Evolutionary conservation across 176 grass and related monocot genomes (phyloP).

Genomic region (Aechmea fasciata): DNA sequence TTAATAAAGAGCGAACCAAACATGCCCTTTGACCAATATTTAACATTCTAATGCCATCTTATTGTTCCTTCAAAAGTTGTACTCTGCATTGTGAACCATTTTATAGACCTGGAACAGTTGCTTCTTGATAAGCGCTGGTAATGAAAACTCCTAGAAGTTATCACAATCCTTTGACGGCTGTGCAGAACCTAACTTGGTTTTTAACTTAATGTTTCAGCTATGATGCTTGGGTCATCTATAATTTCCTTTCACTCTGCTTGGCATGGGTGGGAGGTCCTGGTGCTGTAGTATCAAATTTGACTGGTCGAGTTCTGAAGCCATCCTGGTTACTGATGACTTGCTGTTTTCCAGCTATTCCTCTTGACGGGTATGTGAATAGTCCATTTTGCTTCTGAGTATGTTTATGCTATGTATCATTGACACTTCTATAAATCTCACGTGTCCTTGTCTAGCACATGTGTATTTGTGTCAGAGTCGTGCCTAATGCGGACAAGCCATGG

Average conservation of each 20-base stretch:
- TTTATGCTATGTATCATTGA: too few relatives aligned
- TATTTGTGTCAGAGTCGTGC: too few relatives aligned
- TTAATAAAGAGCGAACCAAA: too few relatives aligned
- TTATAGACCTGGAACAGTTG: background rate
- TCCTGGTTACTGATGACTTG: slow-evolving; percentile 96
- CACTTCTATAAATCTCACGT: too few relatives aligned
- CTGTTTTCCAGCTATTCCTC: slow-evolving; percentile 89
- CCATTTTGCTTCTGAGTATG: background rate
- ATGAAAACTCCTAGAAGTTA: background rate
- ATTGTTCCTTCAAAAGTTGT: background rate
- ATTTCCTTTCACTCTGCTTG: slow-evolving; percentile 88
- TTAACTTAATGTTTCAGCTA: slow-evolving; percentile 43
- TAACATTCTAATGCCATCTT: background rate
- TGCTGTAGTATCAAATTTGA: slow-evolving; percentile 74
- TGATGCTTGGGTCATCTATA: slow-evolving; percentile 89
- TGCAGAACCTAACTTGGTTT: background rate
- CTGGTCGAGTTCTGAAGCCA: slow-evolving; percentile 62
- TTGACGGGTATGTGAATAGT: slow-evolving; percentile 60
- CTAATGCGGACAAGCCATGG: too few relatives aligned
- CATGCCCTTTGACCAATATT: too few relatives aligned
- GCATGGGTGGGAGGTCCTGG: slow-evolving; percentile 92
- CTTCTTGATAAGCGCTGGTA: background rate
- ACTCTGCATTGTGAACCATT: background rate
- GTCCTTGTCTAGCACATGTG: too few relatives aligned
- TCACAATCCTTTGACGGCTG: too few relatives aligned